A percentile compares a stretch with the other conserved stretches of the same genome.
These are phyloP conservation scores for Deinandra increscens DNA, from an alignment of 129 eudicot genomes.

Conservation along the genomic window DNA sequence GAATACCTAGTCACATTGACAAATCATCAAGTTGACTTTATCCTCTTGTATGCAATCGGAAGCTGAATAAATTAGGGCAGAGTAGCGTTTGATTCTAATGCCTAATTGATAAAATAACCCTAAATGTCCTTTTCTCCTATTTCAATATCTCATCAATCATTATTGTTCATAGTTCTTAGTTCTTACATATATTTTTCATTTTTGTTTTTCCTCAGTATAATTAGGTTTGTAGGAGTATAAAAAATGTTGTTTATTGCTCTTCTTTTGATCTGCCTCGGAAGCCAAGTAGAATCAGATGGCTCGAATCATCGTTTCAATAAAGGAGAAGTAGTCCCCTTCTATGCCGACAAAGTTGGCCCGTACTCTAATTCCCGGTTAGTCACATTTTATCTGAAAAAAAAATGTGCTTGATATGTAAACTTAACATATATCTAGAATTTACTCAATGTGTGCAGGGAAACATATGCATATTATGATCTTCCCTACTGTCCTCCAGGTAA, in stretches of 20 bases:
- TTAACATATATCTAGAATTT: background rate
- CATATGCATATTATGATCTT: constrained; percentile 39
- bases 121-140: background rate
- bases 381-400: background rate
- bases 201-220: no score
- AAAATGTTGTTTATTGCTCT: constrained; percentile 10
- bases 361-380: constrained; percentile 27
- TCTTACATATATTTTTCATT: no score
- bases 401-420: background rate
- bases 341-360: constrained; percentile 42
- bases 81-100: no score
- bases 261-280: constrained; percentile 22
- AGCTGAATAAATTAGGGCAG: no score
- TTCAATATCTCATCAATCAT: background rate
- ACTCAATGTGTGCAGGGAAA: constrained; percentile 29
- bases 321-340: constrained; percentile 43
- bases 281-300: constrained; percentile 33
- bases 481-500: constrained; percentile 36
- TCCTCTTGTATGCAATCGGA: background rate
- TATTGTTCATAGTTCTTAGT: background rate
- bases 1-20: background rate
- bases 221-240: constrained; percentile 10
- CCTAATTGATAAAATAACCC: no score
- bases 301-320: constrained; percentile 35
- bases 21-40: constrained; percentile 1